phyloP scores from a whole-genome alignment of 2,329 filamentous ascomycete genomes.

The Pseudogymnoascus sp. region DNA sequence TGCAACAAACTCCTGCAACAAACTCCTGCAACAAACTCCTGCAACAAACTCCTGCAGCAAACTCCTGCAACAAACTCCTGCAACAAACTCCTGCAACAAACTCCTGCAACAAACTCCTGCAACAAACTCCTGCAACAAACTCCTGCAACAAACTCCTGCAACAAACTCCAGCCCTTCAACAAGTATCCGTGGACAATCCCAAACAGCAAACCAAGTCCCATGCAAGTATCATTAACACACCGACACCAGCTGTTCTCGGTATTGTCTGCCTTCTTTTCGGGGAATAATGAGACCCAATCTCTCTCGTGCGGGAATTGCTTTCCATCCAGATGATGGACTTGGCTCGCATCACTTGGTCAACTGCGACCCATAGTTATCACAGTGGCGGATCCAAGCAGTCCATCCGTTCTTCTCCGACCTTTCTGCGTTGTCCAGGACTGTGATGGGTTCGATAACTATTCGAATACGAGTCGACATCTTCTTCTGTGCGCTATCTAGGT shows the following conservation, averaged over 20 bases:
- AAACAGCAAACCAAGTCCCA: background rate
- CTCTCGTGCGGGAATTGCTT: background rate
- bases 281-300: background rate
- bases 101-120: background rate
- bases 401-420: constrained; percentile 14
- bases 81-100: background rate
- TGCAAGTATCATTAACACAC: background rate
- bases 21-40: background rate
- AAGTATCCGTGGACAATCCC: background rate
- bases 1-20: background rate
- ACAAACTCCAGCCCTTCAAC: background rate
- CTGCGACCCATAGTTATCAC: background rate
- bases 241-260: background rate
- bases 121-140: background rate
- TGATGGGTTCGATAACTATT: constrained; percentile 15
- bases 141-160: background rate
- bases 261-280: background rate
- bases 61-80: background rate
- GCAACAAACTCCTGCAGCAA: background rate
- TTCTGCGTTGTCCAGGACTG: constrained; percentile 12
- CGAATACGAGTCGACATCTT: constrained; percentile 13
- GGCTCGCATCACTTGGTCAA: background rate
- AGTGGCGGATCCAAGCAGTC: constrained; percentile 11
- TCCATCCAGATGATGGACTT: background rate
- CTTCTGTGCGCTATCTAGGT: background rate